A percentile compares a stretch with the other conserved stretches of the same genome.
Evolutionary conservation across 352 stramenopile genomes (phyloP).

Genomic region (Phytophthora pisi): DNA sequence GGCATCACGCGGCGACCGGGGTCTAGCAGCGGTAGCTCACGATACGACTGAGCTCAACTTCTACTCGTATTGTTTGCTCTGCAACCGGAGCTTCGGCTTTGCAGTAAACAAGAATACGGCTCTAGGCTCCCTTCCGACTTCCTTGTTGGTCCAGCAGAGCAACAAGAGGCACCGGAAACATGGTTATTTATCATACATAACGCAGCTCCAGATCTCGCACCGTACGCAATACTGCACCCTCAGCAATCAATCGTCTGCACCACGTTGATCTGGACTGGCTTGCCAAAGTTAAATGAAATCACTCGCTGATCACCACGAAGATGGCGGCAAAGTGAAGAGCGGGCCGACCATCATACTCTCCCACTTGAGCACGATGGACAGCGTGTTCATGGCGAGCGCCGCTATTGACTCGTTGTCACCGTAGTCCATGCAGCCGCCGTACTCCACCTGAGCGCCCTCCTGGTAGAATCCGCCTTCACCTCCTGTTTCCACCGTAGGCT

Average conservation of each 20-base stretch:
- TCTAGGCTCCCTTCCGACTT: background rate
- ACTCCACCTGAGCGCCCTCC: slow-evolving; percentile 62
- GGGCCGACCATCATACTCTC: slow-evolving; percentile 67
- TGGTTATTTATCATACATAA: slow-evolving; percentile 4
- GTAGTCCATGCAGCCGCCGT: slow-evolving; percentile 70
- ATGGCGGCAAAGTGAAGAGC: slow-evolving; percentile 55
- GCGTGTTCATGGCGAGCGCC: slow-evolving; percentile 65
- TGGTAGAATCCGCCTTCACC: slow-evolving; percentile 33
- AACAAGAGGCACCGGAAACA: background rate
- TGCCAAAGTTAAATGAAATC: slow-evolving; percentile 26
- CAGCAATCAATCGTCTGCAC: slow-evolving; percentile 7
- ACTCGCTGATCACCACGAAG: slow-evolving; percentile 22
- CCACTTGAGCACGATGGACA: slow-evolving; percentile 71
- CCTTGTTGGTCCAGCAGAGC: background rate
- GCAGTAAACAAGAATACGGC: background rate
- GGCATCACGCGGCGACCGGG: slow-evolving; percentile 38
- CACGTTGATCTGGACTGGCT: slow-evolving; percentile 22
- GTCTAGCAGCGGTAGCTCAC: slow-evolving; percentile 13
- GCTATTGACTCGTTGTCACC: slow-evolving; percentile 53
- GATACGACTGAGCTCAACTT: slow-evolving; percentile 23
- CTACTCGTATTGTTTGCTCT: background rate
- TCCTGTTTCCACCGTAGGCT: slow-evolving; percentile 34
- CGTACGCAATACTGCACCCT: background rate
- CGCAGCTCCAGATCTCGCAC: background rate
- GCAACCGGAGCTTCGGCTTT: background rate